Conservation (phyloP, 2,329 filamentous ascomycete species). For the Claviceps africana region DNA sequence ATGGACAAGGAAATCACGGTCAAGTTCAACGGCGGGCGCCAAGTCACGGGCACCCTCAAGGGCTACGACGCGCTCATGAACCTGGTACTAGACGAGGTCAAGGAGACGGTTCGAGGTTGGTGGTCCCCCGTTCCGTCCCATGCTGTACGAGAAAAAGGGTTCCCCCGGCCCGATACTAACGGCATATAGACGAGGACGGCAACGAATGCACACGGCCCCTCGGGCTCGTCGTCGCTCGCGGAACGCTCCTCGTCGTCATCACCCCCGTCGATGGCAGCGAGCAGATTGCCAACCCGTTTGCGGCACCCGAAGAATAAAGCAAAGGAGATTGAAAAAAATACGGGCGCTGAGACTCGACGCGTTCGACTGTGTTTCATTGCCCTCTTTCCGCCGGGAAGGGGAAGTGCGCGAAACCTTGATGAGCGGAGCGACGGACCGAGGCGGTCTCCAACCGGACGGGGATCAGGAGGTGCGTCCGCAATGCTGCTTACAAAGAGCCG, state of each 20-base stretch:
- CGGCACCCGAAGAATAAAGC: constrained; percentile 32
- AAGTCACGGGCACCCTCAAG: constrained; percentile 82
- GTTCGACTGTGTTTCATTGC: too few relatives aligned
- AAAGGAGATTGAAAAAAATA: neutral
- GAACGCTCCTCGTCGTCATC: constrained; percentile 83
- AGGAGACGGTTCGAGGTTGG: constrained; percentile 77
- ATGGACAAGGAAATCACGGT: constrained; percentile 93
- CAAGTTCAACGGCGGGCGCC: constrained; percentile 90
- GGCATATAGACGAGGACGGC: constrained; percentile 67
- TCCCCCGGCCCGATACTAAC: neutral
- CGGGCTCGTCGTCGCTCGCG: constrained; percentile 78
- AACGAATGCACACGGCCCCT: constrained; percentile 71
- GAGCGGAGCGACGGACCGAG: neutral
- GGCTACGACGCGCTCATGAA: constrained; percentile 98
- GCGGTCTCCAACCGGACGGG: neutral
- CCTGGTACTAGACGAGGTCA: constrained; percentile 84
- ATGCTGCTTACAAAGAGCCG: neutral
- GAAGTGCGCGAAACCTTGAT: too few relatives aligned
- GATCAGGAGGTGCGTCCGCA: neutral
- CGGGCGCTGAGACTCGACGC: neutral
- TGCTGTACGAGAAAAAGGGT: neutral
- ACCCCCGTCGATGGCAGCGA: constrained; percentile 90
- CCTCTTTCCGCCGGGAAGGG: too few relatives aligned
- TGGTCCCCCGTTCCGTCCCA: neutral
- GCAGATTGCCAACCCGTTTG: constrained; percentile 88